Percentiles rank a stretch among this genome's conserved stretches.
phyloP scores from a whole-genome alignment of 2,329 filamentous ascomycete genomes.

The Ophiostoma fasciatum region DNA sequence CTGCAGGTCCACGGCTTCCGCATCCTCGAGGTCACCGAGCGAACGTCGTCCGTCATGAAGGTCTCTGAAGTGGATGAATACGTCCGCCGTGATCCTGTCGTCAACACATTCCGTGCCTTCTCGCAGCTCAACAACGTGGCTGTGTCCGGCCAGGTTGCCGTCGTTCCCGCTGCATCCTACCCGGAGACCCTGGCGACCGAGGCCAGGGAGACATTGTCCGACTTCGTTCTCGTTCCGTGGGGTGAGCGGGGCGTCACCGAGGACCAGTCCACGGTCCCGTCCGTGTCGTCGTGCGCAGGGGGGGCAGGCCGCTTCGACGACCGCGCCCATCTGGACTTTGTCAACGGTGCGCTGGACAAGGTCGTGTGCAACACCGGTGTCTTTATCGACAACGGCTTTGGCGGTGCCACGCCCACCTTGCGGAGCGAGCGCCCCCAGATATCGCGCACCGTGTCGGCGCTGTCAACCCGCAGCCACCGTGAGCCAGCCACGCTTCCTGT shows the following conservation, averaged over 20 bases:
- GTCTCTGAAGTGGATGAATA: slow-evolving; percentile 69
- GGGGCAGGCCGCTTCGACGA: slow-evolving; percentile 45
- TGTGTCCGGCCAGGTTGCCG: slow-evolving; percentile 65
- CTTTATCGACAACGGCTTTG: slow-evolving; percentile 54
- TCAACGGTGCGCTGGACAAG: slow-evolving; percentile 49
- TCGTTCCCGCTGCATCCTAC: slow-evolving; percentile 65
- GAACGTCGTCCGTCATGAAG: slow-evolving; percentile 90
- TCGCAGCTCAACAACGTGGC: slow-evolving; percentile 72
- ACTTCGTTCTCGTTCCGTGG: slow-evolving; percentile 79
- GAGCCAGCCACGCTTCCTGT: slow-evolving; percentile 43
- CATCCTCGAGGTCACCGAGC: slow-evolving; percentile 74
- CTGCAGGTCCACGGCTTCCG: slow-evolving; percentile 74
- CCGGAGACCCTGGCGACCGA: slow-evolving; percentile 61
- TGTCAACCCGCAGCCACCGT: slow-evolving; percentile 45
- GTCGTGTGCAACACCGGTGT: slow-evolving; percentile 57
- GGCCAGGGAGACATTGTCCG: slow-evolving; percentile 53
- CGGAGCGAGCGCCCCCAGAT: slow-evolving; percentile 25
- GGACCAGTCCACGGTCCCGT: slow-evolving; percentile 29
- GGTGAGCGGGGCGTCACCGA: slow-evolving; percentile 70
- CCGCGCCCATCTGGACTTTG: slow-evolving; percentile 55
- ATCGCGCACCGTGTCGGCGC: slow-evolving; percentile 33
- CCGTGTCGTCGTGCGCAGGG: slow-evolving; percentile 24
- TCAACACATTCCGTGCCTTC: slow-evolving; percentile 84
- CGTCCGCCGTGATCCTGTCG: slow-evolving; percentile 57
- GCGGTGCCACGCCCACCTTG: slow-evolving; percentile 15